Base-by-base conservation (phyloP, 2,329 filamentous ascomycete genomes). In the Endoconidiophora laricicola region DNA sequence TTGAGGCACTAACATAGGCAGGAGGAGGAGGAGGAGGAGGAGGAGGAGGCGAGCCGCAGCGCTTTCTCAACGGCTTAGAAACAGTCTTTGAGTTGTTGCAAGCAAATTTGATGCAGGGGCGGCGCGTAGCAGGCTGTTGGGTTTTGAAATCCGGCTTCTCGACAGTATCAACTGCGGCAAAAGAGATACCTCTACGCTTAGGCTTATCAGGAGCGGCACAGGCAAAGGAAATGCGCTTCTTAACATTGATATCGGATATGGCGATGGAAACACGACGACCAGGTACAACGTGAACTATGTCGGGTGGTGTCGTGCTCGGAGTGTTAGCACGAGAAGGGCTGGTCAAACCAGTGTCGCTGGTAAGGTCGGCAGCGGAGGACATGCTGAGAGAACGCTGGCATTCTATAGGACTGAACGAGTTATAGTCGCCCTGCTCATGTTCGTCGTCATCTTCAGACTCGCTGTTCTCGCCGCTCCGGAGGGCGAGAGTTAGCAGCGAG, bases 281-380 rank as follows among this genome's bases (percentile, higher is more conserved):
- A 61, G 55, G 22, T 57, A 53, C 50, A 26, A 40, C 40, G 49
- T 72, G 69, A 18, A 68, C 66, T 48, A 76, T 69, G 16, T 79
- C 72, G 3, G 79, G 78, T 2, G 81, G 70, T n/a, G 86, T 86
- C 16, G 91, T 90, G 60, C 90, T 96, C 1, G 88, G 86, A 0
- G 86, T 90, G 62, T 78, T 86, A 36, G 86, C 85, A 50, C 86
- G 74, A n/a, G 86, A 83, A 40, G 90, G 87, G 59, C 86, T 95
- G 16, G 88, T 94, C 53, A 93, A 68, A 53, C 86, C 88, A 52
- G 85, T 91, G 60, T 95, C 91, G 64, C 88, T 95, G n/a, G 87
- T 95, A 52, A 96, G 72, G 56, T 95, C 90, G 37, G 84, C 84
- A 2, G 86, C 93, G 1, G 88, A 94, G 43, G 84, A 74, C 53